Conservation (phyloP, 441 rosid species). For the Pelargonium australe region DNA sequence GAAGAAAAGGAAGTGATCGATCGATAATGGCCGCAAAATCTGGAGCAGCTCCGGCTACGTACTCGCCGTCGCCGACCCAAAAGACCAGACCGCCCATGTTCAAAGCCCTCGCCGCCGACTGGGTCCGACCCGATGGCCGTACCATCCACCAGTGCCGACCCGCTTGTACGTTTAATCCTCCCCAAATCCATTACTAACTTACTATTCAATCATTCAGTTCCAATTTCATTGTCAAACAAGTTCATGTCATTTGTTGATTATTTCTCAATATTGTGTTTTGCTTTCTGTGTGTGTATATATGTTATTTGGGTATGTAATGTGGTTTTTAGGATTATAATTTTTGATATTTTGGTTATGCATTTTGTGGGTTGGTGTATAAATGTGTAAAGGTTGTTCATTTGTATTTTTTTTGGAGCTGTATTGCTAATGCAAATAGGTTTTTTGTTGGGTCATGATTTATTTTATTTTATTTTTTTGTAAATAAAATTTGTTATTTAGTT, state of each 20-base stretch:
- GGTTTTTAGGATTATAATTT: background rate
- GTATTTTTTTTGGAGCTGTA: background rate
- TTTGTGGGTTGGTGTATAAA: no score
- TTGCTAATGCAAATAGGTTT: background rate
- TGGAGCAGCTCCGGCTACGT: constrained; percentile 48
- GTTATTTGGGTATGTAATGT: background rate
- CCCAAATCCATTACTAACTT: no score
- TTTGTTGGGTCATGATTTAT: background rate
- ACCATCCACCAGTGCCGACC: constrained; percentile 85
- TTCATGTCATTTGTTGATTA: no score
- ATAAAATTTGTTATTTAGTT: background rate
- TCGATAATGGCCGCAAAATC: constrained; percentile 46
- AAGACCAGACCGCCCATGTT: constrained; percentile 39
- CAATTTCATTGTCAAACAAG: background rate
- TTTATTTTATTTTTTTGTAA: background rate
- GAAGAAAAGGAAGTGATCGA: background rate
- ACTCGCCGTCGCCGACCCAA: constrained; percentile 43
- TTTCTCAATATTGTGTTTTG: no score
- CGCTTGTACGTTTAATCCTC: constrained; percentile 44
- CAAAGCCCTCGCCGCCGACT: constrained; percentile 54
- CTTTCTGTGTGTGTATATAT: no score
- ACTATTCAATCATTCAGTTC: background rate
- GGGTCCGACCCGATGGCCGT: constrained; percentile 90
- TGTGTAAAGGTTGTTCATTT: background rate
- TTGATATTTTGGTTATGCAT: background rate